Base-by-base conservation (phyloP, 129 eudicot genomes). In the Centella asiatica region DNA sequence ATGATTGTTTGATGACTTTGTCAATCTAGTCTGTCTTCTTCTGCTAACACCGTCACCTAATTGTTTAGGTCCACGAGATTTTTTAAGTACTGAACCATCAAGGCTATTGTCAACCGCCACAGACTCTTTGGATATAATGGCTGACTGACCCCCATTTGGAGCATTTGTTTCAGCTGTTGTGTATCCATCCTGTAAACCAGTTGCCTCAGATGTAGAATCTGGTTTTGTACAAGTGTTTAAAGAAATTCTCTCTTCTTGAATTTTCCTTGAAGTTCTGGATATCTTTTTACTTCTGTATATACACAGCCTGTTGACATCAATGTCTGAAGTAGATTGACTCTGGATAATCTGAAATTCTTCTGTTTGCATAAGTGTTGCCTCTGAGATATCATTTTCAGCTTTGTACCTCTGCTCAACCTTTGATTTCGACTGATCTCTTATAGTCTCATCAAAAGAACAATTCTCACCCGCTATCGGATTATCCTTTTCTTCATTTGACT, bases 281-380 rank as follows among this genome's bases (percentile, higher is more conserved):
- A 65, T 37, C 15, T 27, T 42, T 62, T 57, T 68, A 36, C 65
- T 57, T 68, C 58, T 68, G 48, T 42, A 9, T 9, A 23, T 24
- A 26, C 31, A 7, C 2, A 24, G 57, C 31, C 12, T 25, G 25
- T 1, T 26, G 57, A 23, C 31, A 51, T 12, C 65, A 13, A 17
- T 18, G 39, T 45, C 62, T 34, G 10, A 26, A 32, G n/a, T 39
- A 39, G 40, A 37, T 37, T 66, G 50, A 34, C 32, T 22, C n/a
- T 51, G 33, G 25, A 51, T 19, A 23, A n/a, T 51, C 31, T 13
- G 57, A 26, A 47, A 5, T 23, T 47, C 12, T 18, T 11, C 6
- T 3, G 52, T 19, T 47, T 20, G 24, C 52, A 13, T 52, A 24
- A 19, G n/a, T 33, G 26, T 26, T 23, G 13, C 34, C 24, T 52